Base-by-base conservation (phyloP, 1,284 basidiomycete species). In the Clitocybe nebularis region DNA sequence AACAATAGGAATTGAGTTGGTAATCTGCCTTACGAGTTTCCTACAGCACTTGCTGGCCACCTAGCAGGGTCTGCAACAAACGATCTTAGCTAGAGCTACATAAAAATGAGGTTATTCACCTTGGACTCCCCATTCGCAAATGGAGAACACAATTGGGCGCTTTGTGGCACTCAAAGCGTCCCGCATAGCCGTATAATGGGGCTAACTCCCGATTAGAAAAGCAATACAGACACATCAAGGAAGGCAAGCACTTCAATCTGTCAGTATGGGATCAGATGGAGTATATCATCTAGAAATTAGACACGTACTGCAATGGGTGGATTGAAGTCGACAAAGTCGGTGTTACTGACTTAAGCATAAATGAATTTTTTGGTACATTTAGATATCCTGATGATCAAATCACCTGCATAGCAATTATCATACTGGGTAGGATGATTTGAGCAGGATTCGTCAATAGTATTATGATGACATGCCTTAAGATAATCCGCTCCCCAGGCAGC, bases 61-160 rank as follows among this genome's bases (percentile, higher is more conserved):
- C 70, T 61, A 10, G 72, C 72, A 32, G 72, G 72, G 47, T 75
- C 68, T 63, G 21, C 33, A 8, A 4, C 17, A 7, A 25, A 7
- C 36, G 17, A n/a, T n/a, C n/a, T 41, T 17, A 16, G 3, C 21
- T 11, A 36, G 11, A 20, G 4, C 5, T 5, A 16, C 16, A 6
- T 14, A 9, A 22, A 20, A 6, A 3, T 34, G 22, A 10, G 11
- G 3, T 22, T 3, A 10, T 23, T 8, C 28, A 60, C 61, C 60
- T 59, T 71, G 62, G 3, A 73, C 62, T 30, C 72, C 73, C 75
- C 77, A 79, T 53, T 78, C 71, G 41, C 77, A 79, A 20, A 77
- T 64, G 6, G 74, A 72, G 51, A 72, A 80, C 2, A 77, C 60
- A 33, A 79, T 71, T 1, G 68, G 64, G 5, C 71, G 68, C 3